Base-by-base conservation (phyloP, 176 grass and related monocot species). In the Thinopyrum elongatum region DNA sequence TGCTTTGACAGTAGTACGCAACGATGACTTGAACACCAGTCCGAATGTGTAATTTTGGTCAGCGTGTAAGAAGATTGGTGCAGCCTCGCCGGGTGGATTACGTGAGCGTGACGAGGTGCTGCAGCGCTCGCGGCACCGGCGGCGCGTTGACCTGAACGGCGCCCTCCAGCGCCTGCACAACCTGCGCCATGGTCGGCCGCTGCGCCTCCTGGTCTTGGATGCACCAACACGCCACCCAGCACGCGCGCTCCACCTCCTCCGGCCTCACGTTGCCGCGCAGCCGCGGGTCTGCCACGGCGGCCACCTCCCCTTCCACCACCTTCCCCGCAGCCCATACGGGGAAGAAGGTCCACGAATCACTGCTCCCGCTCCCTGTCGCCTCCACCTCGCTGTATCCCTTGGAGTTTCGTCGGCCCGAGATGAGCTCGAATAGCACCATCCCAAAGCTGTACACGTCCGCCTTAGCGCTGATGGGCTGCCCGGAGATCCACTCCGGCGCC, bases 221-320 rank as follows among this genome's bases (percentile, higher is more conserved):
- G 85, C 85, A 86, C 77, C 84, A 86, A 14, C 62, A 88, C 14
- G 90, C 90, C 36, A 91, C 33, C 31, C 81, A 55, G 28, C 86
- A 85, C 10, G 86, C 70, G 12, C 86, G 73, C 27, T 77, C 77
- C 22, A 88, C 19, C 60, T 91, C 85, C 23, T 55, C 51, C 28
- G 16, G 23, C 1, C 16, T 11, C 1, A 74, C 90, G 3, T 85
- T 49, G 2, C 86, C 90, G 22, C 7, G 38, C 78, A 91, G 22
- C 79, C 77, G 57, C 16, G 53, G n/a, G n/a, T n/a, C 7, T 21
- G n/a, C n/a, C n/a, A n/a, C n/a, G n/a, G n/a, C n/a, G n/a, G n/a
- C 27, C 14, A 63, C 57, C 3, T 82, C 51, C n/a, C 86, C 86
- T 30, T 80, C 49, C 7, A 21, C n/a, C 3, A 91, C 62, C 15